Conservation (phyloP, 1,284 basidiomycete genomes). For the Moniliella sp. region DNA sequence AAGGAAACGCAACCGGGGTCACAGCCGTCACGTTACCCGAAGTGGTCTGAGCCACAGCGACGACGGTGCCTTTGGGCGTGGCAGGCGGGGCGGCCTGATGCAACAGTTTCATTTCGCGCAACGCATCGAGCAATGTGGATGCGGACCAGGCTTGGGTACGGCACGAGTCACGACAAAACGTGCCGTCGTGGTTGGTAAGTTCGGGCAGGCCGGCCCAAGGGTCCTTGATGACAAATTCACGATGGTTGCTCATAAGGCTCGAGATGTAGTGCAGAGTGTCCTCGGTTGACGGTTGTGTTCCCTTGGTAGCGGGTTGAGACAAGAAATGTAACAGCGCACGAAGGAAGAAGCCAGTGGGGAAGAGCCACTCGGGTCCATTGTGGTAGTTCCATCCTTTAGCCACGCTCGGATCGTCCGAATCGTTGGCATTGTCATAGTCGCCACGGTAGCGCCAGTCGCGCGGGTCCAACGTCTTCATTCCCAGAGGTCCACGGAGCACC, state of each 20-base stretch:
- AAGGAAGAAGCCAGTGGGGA: conserved; percentile 83
- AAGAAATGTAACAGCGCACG: conserved; percentile 49
- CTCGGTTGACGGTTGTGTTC: too few species aligned
- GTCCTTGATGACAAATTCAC: conserved; percentile 9
- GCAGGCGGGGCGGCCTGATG: too few species aligned
- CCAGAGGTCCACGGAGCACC: conserved; percentile 14
- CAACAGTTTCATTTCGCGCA: conserved; percentile 13
- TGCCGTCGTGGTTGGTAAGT: conserved; percentile 19
- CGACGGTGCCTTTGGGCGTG: too few species aligned
- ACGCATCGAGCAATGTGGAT: conserved; percentile 16
- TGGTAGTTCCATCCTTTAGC: conserved; percentile 21
- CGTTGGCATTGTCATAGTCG: conserved; percentile 21
- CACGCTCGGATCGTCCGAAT: conserved; percentile 5
- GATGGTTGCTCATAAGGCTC: conserved; percentile 12
- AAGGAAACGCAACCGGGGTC: too few species aligned
- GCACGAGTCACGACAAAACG: conserved; percentile 19
- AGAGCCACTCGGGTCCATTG: conserved; percentile 60
- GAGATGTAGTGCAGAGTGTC: conserved; percentile 14
- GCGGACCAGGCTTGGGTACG: conserved; percentile 25
- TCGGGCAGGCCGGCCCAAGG: conserved; percentile 26
- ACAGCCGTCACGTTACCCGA: too few species aligned
- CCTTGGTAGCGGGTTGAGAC: conserved; percentile 1
- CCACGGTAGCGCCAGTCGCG: conserved; percentile 22
- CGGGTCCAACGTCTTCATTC: conserved; percentile 24
- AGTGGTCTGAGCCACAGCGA: too few species aligned